Evolutionary conservation across 257 asterid genomes (phyloP).

Genomic region (Fraxinus quadrangulata): DNA sequence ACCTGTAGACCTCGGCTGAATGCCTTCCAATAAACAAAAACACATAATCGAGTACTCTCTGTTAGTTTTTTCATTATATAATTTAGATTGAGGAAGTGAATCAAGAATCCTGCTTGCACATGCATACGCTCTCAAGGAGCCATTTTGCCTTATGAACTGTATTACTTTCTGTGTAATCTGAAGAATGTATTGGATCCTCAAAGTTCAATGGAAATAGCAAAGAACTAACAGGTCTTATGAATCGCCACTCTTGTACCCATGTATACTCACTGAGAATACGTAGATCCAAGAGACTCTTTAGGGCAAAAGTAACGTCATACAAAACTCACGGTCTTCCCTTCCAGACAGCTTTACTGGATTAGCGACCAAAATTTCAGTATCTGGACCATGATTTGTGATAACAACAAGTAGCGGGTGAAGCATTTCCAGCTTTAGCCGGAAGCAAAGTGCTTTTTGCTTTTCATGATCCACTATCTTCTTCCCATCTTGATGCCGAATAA

Average conservation of each 20-base stretch:
- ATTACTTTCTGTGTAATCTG: constrained; percentile 22
- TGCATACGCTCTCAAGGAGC: not conserved
- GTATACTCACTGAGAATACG: constrained; percentile 57
- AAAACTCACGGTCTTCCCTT: constrained; percentile 85
- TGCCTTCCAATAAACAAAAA: constrained; percentile 57
- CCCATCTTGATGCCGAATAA: constrained; percentile 66
- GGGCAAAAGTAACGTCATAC: constrained; percentile 68
- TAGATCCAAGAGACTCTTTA: constrained; percentile 70
- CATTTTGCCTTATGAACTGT: not conserved
- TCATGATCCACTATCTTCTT: constrained; percentile 78
- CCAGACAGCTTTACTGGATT: constrained; percentile 91
- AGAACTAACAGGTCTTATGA: no score
- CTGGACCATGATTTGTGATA: constrained; percentile 73
- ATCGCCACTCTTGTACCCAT: no score
- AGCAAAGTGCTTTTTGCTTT: constrained; percentile 63
- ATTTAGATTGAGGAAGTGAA: not conserved
- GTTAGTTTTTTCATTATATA: constrained; percentile 1
- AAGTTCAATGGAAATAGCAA: no score
- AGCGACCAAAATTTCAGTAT: constrained; percentile 79
- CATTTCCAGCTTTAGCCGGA: constrained; percentile 64
- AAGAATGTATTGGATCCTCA: no score
- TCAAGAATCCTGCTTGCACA: constrained; percentile 3
- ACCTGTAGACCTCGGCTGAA: constrained; percentile 71
- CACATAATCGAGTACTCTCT: not conserved
- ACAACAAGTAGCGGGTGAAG: constrained; percentile 83